Base-by-base conservation (phyloP, 2,329 filamentous ascomycete species). In the Epichloe sibirici region DNA sequence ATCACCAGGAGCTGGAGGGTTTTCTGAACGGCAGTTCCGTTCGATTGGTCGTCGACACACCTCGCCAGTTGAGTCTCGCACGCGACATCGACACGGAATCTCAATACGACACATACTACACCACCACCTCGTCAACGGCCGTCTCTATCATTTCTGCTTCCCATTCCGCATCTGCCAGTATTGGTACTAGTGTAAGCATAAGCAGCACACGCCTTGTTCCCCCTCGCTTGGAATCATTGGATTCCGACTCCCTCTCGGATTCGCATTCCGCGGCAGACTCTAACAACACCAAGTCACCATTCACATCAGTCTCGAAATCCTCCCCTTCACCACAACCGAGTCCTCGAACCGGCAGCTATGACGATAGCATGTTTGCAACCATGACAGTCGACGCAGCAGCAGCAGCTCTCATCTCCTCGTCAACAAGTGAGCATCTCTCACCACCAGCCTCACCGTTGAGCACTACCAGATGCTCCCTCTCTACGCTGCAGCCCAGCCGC, bases 381-480 rank as follows among this genome's bases (percentile, higher is more conserved):
- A 58, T 58, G 40, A 53, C 53, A 25, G 45, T 51, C 46, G 52
- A 55, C 31, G 52, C 51, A 39, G 53, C 53, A 9, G 53, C 53
- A 9, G 45, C 51, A 34, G 51, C 45, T 17, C 39, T 53, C 43
- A 45, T 55, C 37, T 48, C 48, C 13, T 53, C 53, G 23, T 55
- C 53, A 15, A 38, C 53, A 15, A 38, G 34, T 15, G 48, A 50
- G 31, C 6, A 45, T 11, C 28, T 42, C 37, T 39, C 52, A 39
- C 45, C 39, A 12, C 38, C 45, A 6, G 42, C 34, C n/a, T 49
- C 45, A 4, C 53, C 39, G 2, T 28, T 40, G 23, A 47, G 45
- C 44, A 38, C 52, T 4, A 12, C 40, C 45, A n/a, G 38, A 37
- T 11, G 13, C 35, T 21, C 49, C 45, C 28, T 37, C 7, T 25